Evolutionary conservation across 805 yeast species (phyloP).

Genomic region (Zygotorulaspora chibaensis): DNA sequence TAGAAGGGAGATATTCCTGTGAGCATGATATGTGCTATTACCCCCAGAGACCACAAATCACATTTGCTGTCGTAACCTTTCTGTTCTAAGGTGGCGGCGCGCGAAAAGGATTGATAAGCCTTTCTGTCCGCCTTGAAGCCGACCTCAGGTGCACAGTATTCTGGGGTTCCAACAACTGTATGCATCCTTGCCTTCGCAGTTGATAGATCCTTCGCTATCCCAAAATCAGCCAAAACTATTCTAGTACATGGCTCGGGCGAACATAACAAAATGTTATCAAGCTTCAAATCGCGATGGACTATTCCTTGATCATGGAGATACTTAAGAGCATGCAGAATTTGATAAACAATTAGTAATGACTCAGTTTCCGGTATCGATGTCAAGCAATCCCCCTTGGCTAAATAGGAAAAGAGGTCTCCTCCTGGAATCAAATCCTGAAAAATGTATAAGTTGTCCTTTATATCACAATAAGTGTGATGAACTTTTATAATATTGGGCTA

Average conservation of each 20-base stretch:
- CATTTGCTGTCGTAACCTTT: conserved; percentile 53
- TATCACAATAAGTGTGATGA: conserved; percentile 34
- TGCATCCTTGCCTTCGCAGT: conserved; percentile 39
- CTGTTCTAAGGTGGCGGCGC: conserved; percentile 26
- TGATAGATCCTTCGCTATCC: conserved; percentile 43
- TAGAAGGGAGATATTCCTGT: conserved; percentile 66
- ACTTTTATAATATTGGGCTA: conserved; percentile 49
- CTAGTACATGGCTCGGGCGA: conserved; percentile 50
- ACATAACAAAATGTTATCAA: conserved; percentile 59
- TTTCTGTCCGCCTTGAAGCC: conserved; percentile 40
- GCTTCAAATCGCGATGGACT: conserved; percentile 63
- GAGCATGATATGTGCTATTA: conserved; percentile 52
- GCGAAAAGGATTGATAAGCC: conserved; percentile 26
- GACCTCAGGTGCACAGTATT: conserved; percentile 70
- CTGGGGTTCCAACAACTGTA: conserved; percentile 60
- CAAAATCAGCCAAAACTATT: conserved; percentile 65
- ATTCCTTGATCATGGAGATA: conserved; percentile 52
- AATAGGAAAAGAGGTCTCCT: conserved; percentile 55
- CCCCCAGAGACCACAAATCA: conserved; percentile 69
- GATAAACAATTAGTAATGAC: conserved; percentile 49
- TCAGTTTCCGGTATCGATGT: conserved; percentile 51
- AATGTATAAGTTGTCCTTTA: conserved; percentile 37
- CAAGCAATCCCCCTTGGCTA: conserved; percentile 41
- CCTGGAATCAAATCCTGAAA: conserved; percentile 51
- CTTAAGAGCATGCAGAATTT: conserved; percentile 50